These are phyloP conservation scores for Hericium alpestre DNA, from an alignment of 768 basidiomycete genomes.

Conservation along the genomic window DNA sequence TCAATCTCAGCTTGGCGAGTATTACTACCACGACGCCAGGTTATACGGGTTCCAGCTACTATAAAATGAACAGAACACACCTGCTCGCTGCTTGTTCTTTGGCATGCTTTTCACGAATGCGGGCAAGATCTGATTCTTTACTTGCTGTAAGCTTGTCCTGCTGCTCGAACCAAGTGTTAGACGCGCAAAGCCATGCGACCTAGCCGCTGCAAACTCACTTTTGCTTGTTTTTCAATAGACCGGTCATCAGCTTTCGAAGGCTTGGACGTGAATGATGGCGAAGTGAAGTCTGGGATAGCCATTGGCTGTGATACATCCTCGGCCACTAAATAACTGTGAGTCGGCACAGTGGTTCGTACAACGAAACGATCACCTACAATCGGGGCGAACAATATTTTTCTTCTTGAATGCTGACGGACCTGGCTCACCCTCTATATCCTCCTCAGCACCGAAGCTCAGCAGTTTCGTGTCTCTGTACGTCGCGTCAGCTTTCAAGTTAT, in stretches of 20 bases:
- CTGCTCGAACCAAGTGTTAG: background rate
- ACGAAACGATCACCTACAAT: conserved; percentile 42
- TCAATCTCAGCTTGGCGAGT: conserved; percentile 69
- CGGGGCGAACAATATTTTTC: conserved; percentile 75
- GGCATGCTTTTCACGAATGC: conserved; percentile 68
- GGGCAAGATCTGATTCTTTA: conserved; percentile 38
- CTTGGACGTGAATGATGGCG: background rate
- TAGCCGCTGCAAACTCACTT: background rate
- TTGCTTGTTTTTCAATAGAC: background rate
- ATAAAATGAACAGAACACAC: background rate
- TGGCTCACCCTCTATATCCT: conserved; percentile 49
- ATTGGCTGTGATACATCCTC: conserved; percentile 22
- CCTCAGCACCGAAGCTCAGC: conserved; percentile 77
- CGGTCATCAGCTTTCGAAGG: background rate
- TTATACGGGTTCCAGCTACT: background rate
- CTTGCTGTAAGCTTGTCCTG: conserved; percentile 19
- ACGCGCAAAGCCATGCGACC: too few relatives aligned
- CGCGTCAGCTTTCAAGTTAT: background rate
- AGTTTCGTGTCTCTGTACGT: conserved; percentile 70
- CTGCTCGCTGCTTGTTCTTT: conserved; percentile 50
- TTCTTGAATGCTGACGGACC: conserved; percentile 54
- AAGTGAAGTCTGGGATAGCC: conserved; percentile 4
- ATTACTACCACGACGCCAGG: conserved; percentile 30
- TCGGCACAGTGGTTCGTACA: background rate
- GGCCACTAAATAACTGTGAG: conserved; percentile 19